Conservation (phyloP, 257 asterid genomes). For the Salvia miltiorrhiza region DNA sequence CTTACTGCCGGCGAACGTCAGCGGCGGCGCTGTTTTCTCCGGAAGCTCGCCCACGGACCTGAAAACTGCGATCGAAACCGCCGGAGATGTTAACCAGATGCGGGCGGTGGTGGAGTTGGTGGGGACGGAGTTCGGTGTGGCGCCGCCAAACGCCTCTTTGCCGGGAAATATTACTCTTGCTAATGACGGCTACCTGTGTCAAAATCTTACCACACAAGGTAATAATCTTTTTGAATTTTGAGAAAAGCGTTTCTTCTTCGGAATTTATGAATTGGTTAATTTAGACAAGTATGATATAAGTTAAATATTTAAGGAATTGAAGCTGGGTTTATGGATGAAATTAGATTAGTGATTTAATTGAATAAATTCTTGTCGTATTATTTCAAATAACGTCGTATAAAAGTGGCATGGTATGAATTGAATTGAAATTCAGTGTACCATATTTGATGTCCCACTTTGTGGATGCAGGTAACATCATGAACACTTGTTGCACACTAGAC, state of each 20-base stretch:
- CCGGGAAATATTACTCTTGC: conserved; percentile 51
- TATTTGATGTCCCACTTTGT: too few relatives aligned
- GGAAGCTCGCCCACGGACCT: conserved; percentile 52
- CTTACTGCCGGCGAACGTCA: conserved; percentile 52
- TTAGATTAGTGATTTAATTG: too few relatives aligned
- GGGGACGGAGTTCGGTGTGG: conserved; percentile 71
- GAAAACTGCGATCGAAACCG: conserved; percentile 57
- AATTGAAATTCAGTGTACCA: too few relatives aligned
- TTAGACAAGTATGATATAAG: background rate
- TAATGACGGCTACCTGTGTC: conserved; percentile 56
- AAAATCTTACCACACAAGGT: conserved; percentile 25
- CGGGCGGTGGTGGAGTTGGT: conserved; percentile 41
- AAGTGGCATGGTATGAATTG: too few relatives aligned
- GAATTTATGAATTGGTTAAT: background rate
- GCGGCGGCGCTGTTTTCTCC: conserved; percentile 49
- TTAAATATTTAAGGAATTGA: too few relatives aligned
- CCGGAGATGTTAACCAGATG: conserved; percentile 58
- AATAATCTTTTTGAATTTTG: too few relatives aligned
- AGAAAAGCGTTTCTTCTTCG: background rate
- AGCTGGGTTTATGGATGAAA: too few relatives aligned
- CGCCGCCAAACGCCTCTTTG: conserved; percentile 38
- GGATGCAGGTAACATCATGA: conserved; percentile 35
- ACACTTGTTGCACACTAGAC: conserved; percentile 45
- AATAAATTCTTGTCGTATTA: too few relatives aligned
- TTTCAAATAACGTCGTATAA: too few relatives aligned